Base-by-base conservation (phyloP, 1,139 yeast genomes). In the Ashbya aceris region DNA sequence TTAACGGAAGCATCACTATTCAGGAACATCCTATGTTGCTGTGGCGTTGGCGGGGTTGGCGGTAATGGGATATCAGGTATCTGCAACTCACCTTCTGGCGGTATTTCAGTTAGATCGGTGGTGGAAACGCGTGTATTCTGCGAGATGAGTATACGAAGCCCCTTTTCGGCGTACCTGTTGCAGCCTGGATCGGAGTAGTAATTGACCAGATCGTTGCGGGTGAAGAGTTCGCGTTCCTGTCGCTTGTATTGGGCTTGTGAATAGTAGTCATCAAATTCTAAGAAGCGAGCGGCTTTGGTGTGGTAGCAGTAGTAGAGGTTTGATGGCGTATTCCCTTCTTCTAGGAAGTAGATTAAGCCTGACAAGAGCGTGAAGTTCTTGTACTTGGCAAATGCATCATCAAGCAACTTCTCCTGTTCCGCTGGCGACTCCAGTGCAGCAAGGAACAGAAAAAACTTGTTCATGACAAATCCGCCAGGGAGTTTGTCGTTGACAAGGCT, bases 181-280 rank as follows among this genome's bases (percentile, higher is more conserved):
- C 57, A 48, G 1, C 52, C 56, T 10, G 48, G 39, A 41, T 57
- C 61, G 2, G 60, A 52, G 43, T 61, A 61, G 42, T 48, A 59
- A 32, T 58, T 54, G 23, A 60, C 30, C 30, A 61, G 41, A 35
- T 59, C 63, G 10, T 53, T 57, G 26, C 46, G 54, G 6, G 55
- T 40, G 40, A 61, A 60, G 11, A 52, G 39, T 7, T 45, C 41
- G 4, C 44, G 36, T 20, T 41, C 43, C 14, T 47, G 46, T 13
- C 41, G 39, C 27, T 53, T 55, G 33, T 39, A 46, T n/a, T 50
- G 40, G 8, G 52, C 48, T 46, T 55, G 61, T 1, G 53, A 32
- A 33, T 46, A 41, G 43, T 60, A 61, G 40, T 57, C 58, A 14
- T 46, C 43, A 17, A 55, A 30, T n/a, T 46, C 49, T 29, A 61